Evolutionary conservation across 1,284 basidiomycete species (phyloP).

Genomic region (Cutaneotrichosporon spelunceum): DNA sequence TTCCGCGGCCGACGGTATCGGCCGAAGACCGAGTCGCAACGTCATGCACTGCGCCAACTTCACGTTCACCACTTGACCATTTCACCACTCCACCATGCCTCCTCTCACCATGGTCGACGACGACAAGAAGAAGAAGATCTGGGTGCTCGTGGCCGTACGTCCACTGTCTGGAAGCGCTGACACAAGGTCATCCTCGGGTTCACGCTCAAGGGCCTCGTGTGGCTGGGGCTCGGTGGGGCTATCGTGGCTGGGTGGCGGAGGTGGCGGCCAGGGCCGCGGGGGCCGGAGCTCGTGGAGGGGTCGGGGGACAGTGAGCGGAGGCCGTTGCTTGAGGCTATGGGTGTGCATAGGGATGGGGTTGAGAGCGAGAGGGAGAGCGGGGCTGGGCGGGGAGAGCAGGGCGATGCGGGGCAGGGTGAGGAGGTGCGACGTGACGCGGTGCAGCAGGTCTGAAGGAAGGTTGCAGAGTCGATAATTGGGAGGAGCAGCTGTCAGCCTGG

Average conservation of each 20-base stretch:
- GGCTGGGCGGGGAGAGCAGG: not conserved
- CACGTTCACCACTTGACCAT: not conserved
- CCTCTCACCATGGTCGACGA: no score
- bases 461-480: no score
- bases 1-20: not conserved
- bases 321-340: not conserved
- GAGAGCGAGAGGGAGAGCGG: not conserved
- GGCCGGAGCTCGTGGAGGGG: not conserved
- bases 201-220: not conserved
- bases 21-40: not conserved
- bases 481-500: no score
- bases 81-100: no score
- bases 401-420: no score
- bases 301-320: not conserved
- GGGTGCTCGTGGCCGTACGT: not conserved
- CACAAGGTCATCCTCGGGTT: not conserved
- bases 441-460: not conserved
- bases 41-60: no score
- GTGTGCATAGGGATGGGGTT: not conserved
- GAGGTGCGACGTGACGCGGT: not conserved
- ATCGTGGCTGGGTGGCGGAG: not conserved
- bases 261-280: not conserved
- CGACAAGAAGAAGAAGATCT: not conserved
- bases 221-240: not conserved
- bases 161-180: not conserved